Conservation (phyloP, 176 grass and related monocot genomes). For the Sorghum bicolor region DNA sequence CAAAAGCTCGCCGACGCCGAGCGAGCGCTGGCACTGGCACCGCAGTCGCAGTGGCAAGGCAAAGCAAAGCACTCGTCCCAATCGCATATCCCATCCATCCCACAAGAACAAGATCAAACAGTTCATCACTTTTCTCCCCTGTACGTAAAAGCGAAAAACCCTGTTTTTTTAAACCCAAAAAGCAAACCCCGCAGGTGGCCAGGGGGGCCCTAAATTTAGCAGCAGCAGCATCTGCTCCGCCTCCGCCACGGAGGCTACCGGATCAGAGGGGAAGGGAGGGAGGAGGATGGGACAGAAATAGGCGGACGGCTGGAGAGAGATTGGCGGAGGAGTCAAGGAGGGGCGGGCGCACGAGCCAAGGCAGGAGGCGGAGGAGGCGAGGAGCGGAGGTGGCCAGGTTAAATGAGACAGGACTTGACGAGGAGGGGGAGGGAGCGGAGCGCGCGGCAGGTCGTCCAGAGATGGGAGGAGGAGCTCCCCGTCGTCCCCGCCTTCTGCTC, state of each 20-base stretch:
- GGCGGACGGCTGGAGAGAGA: slow-evolving; percentile 11
- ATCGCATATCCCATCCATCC: slow-evolving; percentile 36
- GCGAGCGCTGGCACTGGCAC: not conserved
- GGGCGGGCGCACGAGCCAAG: not conserved
- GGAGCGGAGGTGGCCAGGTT: not conserved
- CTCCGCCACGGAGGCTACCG: not conserved
- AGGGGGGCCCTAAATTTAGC: slow-evolving; percentile 17
- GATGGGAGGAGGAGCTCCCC: not conserved
- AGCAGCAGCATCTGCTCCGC: not conserved
- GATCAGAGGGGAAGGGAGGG: not conserved
- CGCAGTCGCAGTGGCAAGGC: not conserved
- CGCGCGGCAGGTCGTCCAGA: not conserved
- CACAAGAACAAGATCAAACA: not conserved
- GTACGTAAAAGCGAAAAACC: not conserved
- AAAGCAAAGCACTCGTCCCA: not conserved
- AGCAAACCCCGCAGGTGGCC: not conserved
- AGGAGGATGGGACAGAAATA: not conserved
- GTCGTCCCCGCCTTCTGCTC: not conserved
- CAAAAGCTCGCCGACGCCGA: not conserved
- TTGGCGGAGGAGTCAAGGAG: slow-evolving; percentile 11
- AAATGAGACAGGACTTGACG: not conserved
- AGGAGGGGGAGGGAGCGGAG: not conserved
- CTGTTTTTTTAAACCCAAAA: not conserved
- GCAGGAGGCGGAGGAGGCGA: not conserved
- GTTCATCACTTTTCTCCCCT: not conserved